Base-by-base conservation (phyloP, 208 protist genomes). In the Trypanosoma lewisi region DNA sequence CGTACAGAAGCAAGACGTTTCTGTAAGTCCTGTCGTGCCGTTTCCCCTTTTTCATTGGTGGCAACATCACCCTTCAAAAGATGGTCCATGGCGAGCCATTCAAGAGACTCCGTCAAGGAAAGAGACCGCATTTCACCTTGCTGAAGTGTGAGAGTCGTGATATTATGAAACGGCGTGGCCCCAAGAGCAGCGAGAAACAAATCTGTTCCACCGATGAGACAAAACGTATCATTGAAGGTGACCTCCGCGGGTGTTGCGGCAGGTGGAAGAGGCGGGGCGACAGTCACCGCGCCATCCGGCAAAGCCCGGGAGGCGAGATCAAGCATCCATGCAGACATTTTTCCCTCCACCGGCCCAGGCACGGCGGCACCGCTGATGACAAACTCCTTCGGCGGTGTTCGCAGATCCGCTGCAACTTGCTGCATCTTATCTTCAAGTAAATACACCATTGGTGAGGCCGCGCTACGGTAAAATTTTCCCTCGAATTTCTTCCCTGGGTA, bases 311-410 rank as follows among this genome's bases (percentile, higher is more conserved):
- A 77, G 16, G 87, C 81, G 25, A 93, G 81, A 69, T 93, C 87
- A 12, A 93, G 75, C 63, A 85, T 66, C 77, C 77, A 91, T 6
- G 81, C 69, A 6, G 82, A 84, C 4, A 89, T 62, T 76, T 93
- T 93, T 23, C 70, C 79, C 42, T 89, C 87, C 21, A 79, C 80
- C 17, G 84, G 71, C 0, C 87, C 86, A 19, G 79, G 74, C 16
- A 73, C 78, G 31, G 67, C 70, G 0, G 82, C 71, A 6, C 87
- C 83, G 54, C 76, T 80, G 16, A 89, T 52, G 19, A 93, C 14
- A 27, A 78, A 72, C 68, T 93, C 87, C 33, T 53, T 51, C 28
- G 78, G 77, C 25, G 76, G 60, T 16, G 58, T 49, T 12, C 80
- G 77, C 53, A 83, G 44, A 51, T 89, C 82, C 36, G 67, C 69